Evolutionary conservation across 371 early-diverging fungal species (phyloP).

Genomic region (Mucor mucedo): DNA sequence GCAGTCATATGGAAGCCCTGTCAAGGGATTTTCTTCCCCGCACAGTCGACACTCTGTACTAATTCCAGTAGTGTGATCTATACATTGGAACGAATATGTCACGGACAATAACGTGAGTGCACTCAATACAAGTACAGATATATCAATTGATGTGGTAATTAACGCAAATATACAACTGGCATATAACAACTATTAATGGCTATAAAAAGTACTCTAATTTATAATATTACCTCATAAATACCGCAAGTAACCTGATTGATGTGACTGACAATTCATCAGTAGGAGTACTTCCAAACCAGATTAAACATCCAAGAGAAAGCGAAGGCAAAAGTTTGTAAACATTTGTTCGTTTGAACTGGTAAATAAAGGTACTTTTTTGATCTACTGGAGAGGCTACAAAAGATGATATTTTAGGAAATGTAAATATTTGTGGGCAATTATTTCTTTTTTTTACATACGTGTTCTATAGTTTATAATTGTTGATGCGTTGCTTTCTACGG

Average conservation of each 20-base stretch:
- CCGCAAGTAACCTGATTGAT: constrained; percentile 50
- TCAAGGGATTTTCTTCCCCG: constrained; percentile 38
- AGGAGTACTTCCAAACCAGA: constrained; percentile 50
- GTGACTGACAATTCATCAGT: constrained; percentile 48
- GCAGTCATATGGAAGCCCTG: constrained; percentile 48
- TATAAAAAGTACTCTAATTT: not conserved
- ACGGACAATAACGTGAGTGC: constrained; percentile 58
- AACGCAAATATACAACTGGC: constrained; percentile 64
- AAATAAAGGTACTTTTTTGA: not conserved
- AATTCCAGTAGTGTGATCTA: constrained; percentile 49
- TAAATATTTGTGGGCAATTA: not conserved
- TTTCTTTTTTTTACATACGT: not conserved
- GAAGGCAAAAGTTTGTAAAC: constrained; percentile 32
- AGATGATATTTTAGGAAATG: not conserved
- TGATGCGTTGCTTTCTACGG: constrained; percentile 3
- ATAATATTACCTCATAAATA: constrained; percentile 46
- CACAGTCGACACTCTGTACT: constrained; percentile 62
- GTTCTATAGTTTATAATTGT: constrained; percentile 2
- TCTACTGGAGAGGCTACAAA: not conserved
- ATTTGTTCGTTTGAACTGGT: constrained; percentile 3
- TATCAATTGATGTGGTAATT: constrained; percentile 60
- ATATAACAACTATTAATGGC: not conserved
- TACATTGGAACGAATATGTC: constrained; percentile 66
- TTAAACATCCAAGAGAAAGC: constrained; percentile 32
- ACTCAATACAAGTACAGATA: constrained; percentile 59